These are phyloP conservation scores for Letharia columbiana DNA, from an alignment of 495 filamentous ascomycete genomes.

Conservation along the genomic window DNA sequence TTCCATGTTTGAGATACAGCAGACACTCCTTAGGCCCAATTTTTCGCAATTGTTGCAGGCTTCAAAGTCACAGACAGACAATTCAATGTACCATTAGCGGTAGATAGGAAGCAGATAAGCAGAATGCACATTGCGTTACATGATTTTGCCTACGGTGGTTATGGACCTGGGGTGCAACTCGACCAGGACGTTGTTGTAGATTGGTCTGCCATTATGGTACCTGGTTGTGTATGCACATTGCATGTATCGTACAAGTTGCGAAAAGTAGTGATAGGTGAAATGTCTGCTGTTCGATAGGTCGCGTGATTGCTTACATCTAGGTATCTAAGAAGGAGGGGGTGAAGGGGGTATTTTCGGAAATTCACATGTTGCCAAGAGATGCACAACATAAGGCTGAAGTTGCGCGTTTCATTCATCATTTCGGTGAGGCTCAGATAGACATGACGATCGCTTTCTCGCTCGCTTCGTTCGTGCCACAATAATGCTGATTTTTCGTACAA, in stretches of 20 bases:
- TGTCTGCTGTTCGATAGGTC: too few relatives aligned
- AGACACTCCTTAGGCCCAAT: background rate
- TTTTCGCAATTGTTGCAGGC: background rate
- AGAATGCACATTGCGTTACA: conserved; percentile 1
- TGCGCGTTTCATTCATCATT: background rate
- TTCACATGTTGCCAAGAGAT: background rate
- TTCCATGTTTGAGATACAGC: background rate
- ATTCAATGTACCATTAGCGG: conserved; percentile 9
- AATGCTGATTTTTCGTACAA: too few relatives aligned
- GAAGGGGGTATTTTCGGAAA: too few relatives aligned
- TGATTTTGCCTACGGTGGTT: background rate
- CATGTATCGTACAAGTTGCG: too few relatives aligned
- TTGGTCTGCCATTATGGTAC: too few relatives aligned
- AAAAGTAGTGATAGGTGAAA: too few relatives aligned
- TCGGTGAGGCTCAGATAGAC: too few relatives aligned
- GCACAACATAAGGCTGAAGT: background rate
- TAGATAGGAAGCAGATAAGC: conserved; percentile 11
- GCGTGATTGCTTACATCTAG: background rate
- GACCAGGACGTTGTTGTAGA: background rate
- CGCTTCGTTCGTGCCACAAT: too few relatives aligned
- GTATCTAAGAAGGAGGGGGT: too few relatives aligned
- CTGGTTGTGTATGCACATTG: too few relatives aligned
- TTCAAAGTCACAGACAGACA: conserved; percentile 2
- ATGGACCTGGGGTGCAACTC: background rate
- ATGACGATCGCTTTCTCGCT: too few relatives aligned